Conservation (phyloP, 1,139 yeast genomes). For the Zhuliangozyma blackwelliae region DNA sequence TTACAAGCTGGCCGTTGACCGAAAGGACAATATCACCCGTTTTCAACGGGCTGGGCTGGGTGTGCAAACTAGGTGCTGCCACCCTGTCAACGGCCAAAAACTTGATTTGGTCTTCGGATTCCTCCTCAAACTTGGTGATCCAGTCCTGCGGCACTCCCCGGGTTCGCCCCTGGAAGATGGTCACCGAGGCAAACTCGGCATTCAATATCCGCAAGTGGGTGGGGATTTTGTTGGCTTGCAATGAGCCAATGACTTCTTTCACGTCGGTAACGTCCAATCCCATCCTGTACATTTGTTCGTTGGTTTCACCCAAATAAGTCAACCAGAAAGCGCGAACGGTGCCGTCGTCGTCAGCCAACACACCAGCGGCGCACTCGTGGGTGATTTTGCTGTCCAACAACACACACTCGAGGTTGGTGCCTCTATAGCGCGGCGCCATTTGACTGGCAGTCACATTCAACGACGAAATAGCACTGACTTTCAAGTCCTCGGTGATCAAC, state of each 20-base stretch:
- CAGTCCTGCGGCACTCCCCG: slow-evolving; percentile 84
- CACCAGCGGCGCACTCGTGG: slow-evolving; percentile 76
- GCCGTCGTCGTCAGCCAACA: slow-evolving; percentile 75
- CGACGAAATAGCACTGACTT: slow-evolving; percentile 71
- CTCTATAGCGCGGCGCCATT: slow-evolving; percentile 75
- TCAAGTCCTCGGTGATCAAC: slow-evolving; percentile 70
- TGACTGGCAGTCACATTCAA: slow-evolving; percentile 69
- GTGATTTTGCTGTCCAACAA: slow-evolving; percentile 70
- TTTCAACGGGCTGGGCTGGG: slow-evolving; percentile 30
- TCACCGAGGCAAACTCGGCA: slow-evolving; percentile 68
- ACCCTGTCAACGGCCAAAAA: slow-evolving; percentile 70
- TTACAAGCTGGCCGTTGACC: slow-evolving; percentile 60
- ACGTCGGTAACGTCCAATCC: slow-evolving; percentile 78
- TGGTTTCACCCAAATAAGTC: slow-evolving; percentile 70
- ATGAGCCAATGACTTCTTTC: slow-evolving; percentile 48
- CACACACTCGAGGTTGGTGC: slow-evolving; percentile 76
- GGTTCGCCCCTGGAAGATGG: slow-evolving; percentile 73
- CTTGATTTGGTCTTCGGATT: slow-evolving; percentile 59
- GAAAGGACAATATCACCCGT: slow-evolving; percentile 73
- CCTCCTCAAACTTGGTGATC: slow-evolving; percentile 65
- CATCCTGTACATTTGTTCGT: slow-evolving; percentile 65
- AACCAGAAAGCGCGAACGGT: slow-evolving; percentile 81
- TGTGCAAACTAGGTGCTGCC: slow-evolving; percentile 43
- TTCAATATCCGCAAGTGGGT: slow-evolving; percentile 63
- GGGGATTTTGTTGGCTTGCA: slow-evolving; percentile 52